Conservation (phyloP, 345 rosid genomes). For the Populus alba region DNA sequence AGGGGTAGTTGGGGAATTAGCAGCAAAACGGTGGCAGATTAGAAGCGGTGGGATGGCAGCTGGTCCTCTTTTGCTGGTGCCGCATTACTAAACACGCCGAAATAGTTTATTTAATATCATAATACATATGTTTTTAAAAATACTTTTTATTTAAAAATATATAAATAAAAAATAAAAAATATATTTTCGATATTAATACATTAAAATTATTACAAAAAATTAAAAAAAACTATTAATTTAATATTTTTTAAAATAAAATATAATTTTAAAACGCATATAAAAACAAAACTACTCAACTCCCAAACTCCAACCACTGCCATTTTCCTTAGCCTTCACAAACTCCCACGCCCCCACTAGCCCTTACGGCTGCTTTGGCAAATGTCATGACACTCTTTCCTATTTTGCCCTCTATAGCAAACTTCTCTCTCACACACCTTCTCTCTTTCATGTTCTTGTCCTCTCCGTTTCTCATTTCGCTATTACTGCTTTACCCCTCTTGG, state of each 20-base stretch:
- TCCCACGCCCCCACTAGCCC: constrained; percentile 14
- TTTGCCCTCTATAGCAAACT: constrained; percentile 24
- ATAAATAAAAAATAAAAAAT: too few species aligned
- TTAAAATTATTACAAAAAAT: too few species aligned
- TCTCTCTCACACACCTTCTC: constrained; percentile 7
- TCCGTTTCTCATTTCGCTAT: neutral
- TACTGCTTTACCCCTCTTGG: constrained; percentile 19
- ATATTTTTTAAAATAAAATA: too few species aligned
- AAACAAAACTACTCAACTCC: too few species aligned
- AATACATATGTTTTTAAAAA: too few species aligned
- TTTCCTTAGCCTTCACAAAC: constrained; percentile 71
- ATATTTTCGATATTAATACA: too few species aligned
- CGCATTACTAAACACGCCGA: too few species aligned
- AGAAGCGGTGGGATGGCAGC: constrained; percentile 2
- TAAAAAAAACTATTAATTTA: neutral
- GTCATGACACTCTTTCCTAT: constrained; percentile 49
- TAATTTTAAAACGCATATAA: too few species aligned
- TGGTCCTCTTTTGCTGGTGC: neutral
- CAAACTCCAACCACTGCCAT: constrained; percentile 43
- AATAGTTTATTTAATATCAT: too few species aligned
- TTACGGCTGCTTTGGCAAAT: constrained; percentile 13
- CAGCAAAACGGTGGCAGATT: constrained; percentile 11
- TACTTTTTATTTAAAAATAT: too few species aligned
- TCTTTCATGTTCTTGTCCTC: neutral
- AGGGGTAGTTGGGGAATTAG: constrained; percentile 48